Percentiles rank a stretch among this genome's conserved stretches.
These are phyloP conservation scores for Nidula microcarpa DNA, from an alignment of 768 basidiomycete genomes.

Conservation along the genomic window DNA sequence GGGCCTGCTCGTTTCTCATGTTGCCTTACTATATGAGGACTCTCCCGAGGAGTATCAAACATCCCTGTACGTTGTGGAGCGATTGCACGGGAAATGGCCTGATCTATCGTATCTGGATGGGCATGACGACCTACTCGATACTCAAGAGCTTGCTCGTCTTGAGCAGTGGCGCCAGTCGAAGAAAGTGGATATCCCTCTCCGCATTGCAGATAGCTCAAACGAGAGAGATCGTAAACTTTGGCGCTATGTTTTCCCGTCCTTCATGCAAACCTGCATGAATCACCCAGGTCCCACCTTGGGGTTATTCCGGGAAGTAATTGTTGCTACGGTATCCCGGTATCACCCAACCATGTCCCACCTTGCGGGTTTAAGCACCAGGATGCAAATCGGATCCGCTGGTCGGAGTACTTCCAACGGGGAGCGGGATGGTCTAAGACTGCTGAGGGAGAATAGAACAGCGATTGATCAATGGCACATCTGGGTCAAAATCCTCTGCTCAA, in stretches of 20 bases:
- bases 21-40: constrained; percentile 30
- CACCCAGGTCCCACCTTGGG: constrained; percentile 39
- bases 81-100: constrained; percentile 47
- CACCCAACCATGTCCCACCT: constrained; percentile 70
- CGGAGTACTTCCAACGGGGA: constrained; percentile 39
- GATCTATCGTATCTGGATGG: constrained; percentile 51
- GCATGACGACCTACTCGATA: constrained; percentile 65
- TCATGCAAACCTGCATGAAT: constrained; percentile 57
- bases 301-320: constrained; percentile 60
- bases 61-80: constrained; percentile 41
- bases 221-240: constrained; percentile 70
- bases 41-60: constrained; percentile 10
- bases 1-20: constrained; percentile 40
- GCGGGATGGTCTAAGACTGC: constrained; percentile 46
- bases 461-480: constrained; percentile 82
- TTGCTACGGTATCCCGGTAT: constrained; percentile 66
- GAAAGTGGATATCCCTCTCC: constrained; percentile 54
- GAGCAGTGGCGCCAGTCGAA: constrained; percentile 63
- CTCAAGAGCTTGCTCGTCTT: constrained; percentile 54
- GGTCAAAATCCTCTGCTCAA: constrained; percentile 85
- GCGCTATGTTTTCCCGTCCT: constrained; percentile 66
- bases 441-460: constrained; percentile 53
- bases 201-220: constrained; percentile 69
- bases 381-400: constrained; percentile 42
- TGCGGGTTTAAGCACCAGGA: constrained; percentile 63